Percentiles rank a stretch among this genome's conserved stretches.
Evolutionary conservation across 495 filamentous ascomycete genomes (phyloP).

Genomic region (Aspergillus funiculosus): DNA sequence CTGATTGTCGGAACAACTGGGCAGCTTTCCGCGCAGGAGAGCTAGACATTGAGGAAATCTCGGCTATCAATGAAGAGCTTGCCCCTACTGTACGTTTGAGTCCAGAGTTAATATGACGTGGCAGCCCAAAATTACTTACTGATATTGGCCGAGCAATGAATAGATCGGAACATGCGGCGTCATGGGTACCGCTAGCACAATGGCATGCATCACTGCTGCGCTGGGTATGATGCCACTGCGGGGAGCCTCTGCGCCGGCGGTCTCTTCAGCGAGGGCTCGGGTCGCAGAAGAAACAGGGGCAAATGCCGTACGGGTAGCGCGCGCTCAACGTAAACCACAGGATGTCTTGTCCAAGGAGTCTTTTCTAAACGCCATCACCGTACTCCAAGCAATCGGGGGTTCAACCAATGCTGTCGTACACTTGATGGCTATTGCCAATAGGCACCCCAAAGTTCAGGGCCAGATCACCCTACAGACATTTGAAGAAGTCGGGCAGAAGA

Average conservation of each 20-base stretch:
- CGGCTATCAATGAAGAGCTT: constrained; percentile 60
- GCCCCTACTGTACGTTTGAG: constrained; percentile 57
- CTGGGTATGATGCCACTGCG: constrained; percentile 60
- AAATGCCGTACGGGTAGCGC: constrained; percentile 47
- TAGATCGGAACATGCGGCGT: constrained; percentile 63
- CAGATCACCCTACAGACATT: constrained; percentile 51
- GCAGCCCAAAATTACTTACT: no score
- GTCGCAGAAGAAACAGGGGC: constrained; percentile 60
- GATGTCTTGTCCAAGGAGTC: constrained; percentile 53
- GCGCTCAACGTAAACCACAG: constrained; percentile 44
- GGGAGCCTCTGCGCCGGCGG: constrained; percentile 57
- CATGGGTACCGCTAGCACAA: constrained; percentile 66
- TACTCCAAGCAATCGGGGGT: constrained; percentile 64
- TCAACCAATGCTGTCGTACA: constrained; percentile 66
- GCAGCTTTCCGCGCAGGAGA: constrained; percentile 54
- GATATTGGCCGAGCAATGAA: no score
- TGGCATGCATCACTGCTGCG: constrained; percentile 59
- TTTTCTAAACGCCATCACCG: constrained; percentile 62
- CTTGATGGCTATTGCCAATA: constrained; percentile 57
- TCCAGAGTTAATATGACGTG: no score
- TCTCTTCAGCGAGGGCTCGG: constrained; percentile 57
- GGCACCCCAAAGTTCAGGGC: constrained; percentile 51
- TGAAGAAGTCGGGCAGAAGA: constrained; percentile 54
- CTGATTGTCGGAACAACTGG: constrained; percentile 64
- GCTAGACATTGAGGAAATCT: constrained; percentile 62